Evolutionary conservation across 768 basidiomycete genomes (phyloP).

Genomic region (Chiua virens): DNA sequence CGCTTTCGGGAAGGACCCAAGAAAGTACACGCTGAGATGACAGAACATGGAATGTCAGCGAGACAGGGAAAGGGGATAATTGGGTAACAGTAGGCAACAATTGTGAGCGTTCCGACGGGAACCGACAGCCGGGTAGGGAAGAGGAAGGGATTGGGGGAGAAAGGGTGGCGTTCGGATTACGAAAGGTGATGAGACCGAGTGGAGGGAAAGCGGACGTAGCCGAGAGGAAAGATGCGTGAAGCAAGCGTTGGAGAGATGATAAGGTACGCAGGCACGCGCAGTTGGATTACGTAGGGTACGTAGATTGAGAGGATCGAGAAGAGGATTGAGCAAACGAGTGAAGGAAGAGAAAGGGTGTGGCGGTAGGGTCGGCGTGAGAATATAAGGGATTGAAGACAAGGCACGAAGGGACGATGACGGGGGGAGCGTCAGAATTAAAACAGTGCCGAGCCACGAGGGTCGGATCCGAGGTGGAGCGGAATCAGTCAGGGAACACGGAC

Average conservation of each 20-base stretch:
- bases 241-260: not conserved
- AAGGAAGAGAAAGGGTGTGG: no score
- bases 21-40: slow-evolving; percentile 65
- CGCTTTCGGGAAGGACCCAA: slow-evolving; percentile 79
- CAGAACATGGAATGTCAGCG: slow-evolving; percentile 4
- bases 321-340: no score
- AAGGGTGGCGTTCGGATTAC: slow-evolving; percentile 17
- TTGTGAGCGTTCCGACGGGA: slow-evolving; percentile 4
- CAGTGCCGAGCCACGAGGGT: not conserved
- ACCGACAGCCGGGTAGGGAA: not conserved
- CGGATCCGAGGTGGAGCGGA: slow-evolving; percentile 7
- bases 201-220: slow-evolving; percentile 10
- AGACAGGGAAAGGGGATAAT: slow-evolving; percentile 8
- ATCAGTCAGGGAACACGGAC: slow-evolving; percentile 10
- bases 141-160: slow-evolving; percentile 4
- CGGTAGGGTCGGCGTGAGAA: not conserved
- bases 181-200: slow-evolving; percentile 12
- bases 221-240: no score
- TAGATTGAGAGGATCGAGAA: slow-evolving; percentile 6
- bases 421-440: no score
- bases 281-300: slow-evolving; percentile 12
- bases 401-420: no score
- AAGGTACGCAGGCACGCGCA: slow-evolving; percentile 1
- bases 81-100: not conserved
- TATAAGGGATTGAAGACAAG: no score